Evolutionary conservation across 2,329 filamentous ascomycete genomes (phyloP), one percentile per base, ranked within the genome.

Genomic region (Beauveria sp.): DNA sequence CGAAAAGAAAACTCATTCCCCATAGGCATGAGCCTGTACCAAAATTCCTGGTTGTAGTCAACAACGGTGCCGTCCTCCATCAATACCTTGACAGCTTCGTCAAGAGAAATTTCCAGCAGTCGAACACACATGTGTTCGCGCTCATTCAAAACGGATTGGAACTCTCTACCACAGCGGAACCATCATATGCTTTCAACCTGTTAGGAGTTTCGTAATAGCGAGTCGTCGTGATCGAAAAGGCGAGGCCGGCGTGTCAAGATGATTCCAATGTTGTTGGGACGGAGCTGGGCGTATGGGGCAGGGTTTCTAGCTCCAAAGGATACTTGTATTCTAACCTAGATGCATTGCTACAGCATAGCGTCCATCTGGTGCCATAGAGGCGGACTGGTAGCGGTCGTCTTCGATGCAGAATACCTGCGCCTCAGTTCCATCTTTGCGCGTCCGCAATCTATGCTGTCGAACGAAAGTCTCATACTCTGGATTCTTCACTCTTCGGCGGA

Each of bases 41-140:
- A 48, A 4, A 57, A 42, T 14, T 57, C 24, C 48, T 57, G 26
- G 26, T 63, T 49, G 40, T 67, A 69, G 48, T 69, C 65, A 40
- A 69, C 38, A 28, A 70, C 68, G 1, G 70, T 71, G 6, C 28
- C 18, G 16, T 72, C 66, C 28, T 71, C 66, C 1, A 67, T 61
- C 2, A 72, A 26, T 10, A 57, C 5, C 20, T 65, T 67, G 0
- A 68, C 65, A 1, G 43, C 26, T 2, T 69, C 69, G 0, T 64
- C 28, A 0, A 46, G n/a, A 1, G 42, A 48, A 9, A 72, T 65
- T 0, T 65, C 66, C 1, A 72, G 46, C 0, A 71, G 31, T 42
- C 69, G 60, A 6, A 69, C 22, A 49, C 46, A 52, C 5, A 68
- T 64, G 10, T 72, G 69, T 0, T 69, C 70, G 5, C 70, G 68